Evolutionary conservation across 495 filamentous ascomycete species (phyloP).

Genomic region (Cercophora sp.): DNA sequence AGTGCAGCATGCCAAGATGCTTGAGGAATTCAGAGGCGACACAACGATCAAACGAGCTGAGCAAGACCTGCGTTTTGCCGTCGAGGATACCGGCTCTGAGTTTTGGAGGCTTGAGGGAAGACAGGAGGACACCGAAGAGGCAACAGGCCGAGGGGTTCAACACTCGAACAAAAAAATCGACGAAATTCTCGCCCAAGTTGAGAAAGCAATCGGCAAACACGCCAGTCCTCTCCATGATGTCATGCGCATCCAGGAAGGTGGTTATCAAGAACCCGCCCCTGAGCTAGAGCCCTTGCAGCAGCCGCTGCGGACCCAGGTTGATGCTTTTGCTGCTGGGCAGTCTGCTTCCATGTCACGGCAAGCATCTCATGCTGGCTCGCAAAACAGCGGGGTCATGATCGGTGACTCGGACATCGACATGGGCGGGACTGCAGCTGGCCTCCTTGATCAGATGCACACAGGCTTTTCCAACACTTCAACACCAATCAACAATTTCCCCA

Average conservation of each 20-base stretch:
- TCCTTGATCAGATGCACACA: conserved; percentile 61
- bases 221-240: conserved; percentile 58
- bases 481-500: conserved; percentile 42
- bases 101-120: conserved; percentile 62
- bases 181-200: conserved; percentile 56
- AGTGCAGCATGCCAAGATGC: conserved; percentile 65
- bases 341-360: conserved; percentile 38
- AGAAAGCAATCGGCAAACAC: conserved; percentile 51
- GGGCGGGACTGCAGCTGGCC: conserved; percentile 57
- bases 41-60: conserved; percentile 63
- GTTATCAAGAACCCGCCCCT: conserved; percentile 55
- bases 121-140: conserved; percentile 52
- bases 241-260: conserved; percentile 63
- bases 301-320: not conserved
- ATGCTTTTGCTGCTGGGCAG: conserved; percentile 9
- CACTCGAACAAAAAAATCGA: conserved; percentile 54
- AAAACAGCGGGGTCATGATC: conserved; percentile 48
- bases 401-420: conserved; percentile 62
- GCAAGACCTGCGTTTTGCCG: conserved; percentile 53
- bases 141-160: conserved; percentile 33
- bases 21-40: conserved; percentile 69
- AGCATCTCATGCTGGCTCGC: conserved; percentile 44
- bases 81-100: conserved; percentile 54
- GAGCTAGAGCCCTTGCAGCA: conserved; percentile 35
- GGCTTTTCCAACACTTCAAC: conserved; percentile 52